Percentiles rank a stretch among this genome's conserved stretches.
Conservation (phyloP, 164 flowering plant species). For the Vitis amurensis region DNA sequence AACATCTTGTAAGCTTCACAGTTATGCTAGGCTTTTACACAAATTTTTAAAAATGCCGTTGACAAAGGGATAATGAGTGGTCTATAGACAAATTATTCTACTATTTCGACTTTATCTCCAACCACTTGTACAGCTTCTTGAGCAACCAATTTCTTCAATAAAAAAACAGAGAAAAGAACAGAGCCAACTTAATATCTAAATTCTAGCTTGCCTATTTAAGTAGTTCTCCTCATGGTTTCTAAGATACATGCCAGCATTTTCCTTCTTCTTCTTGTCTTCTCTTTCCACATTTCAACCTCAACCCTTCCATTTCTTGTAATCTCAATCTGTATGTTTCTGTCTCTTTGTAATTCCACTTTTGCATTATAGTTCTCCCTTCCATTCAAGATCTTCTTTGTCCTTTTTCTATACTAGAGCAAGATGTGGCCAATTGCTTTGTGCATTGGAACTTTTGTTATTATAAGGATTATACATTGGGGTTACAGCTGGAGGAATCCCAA, state of each 20-base stretch:
- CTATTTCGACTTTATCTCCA: constrained; percentile 42
- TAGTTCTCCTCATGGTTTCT: constrained; percentile 29
- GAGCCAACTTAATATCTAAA: constrained; percentile 10
- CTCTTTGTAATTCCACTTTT: constrained; percentile 5
- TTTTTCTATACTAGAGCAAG: background rate
- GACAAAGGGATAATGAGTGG: constrained; percentile 33
- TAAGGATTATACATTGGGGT: constrained; percentile 45
- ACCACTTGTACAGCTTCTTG: constrained; percentile 44
- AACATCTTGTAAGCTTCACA: constrained; percentile 57
- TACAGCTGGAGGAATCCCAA: constrained; percentile 63
- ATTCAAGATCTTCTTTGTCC: constrained; percentile 4
- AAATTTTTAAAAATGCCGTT: constrained; percentile 35
- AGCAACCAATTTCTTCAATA: constrained; percentile 31
- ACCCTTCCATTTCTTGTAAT: constrained; percentile 16
- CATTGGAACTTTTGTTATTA: constrained; percentile 29
- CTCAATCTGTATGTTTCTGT: constrained; percentile 12
- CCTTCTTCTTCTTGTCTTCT: constrained; percentile 34
- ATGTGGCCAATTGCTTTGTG: constrained; percentile 34
- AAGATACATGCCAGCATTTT: constrained; percentile 53
- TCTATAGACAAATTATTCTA: constrained; percentile 26
- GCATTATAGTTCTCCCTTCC: constrained; percentile 17
- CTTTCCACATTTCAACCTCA: constrained; percentile 16
- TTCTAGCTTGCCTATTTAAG: constrained; percentile 49
- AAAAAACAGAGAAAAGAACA: constrained; percentile 15
- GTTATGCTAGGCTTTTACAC: constrained; percentile 35